A percentile compares a stretch with the other conserved stretches of the same genome.
phyloP scores from a whole-genome alignment of 345 rosid species.

The Carallia brachiata region DNA sequence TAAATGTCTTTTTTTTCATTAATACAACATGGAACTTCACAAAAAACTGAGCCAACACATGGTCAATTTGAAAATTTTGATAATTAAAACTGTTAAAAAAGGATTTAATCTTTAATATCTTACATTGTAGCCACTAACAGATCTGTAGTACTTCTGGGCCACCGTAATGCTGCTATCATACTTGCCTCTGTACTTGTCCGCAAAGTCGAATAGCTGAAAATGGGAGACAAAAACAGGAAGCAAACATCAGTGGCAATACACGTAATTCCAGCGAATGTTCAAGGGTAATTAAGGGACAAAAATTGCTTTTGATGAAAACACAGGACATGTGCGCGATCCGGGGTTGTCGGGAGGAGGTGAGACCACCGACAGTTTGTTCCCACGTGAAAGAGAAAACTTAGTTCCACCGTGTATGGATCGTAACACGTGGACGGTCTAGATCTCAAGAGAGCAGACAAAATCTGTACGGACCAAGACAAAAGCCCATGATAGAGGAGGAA shows the following conservation, averaged over 20 bases:
- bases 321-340: not conserved
- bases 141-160: conserved; percentile 77
- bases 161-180: conserved; percentile 85
- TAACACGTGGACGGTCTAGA: conserved; percentile 44
- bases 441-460: conserved; percentile 23
- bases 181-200: conserved; percentile 93
- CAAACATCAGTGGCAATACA: conserved; percentile 4
- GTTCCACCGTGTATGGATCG: not conserved
- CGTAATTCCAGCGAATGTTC: not conserved
- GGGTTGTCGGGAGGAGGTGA: not conserved
- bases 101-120: not conserved
- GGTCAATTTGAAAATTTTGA: too few species aligned
- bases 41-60: conserved; percentile 60
- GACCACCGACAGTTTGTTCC: conserved; percentile 30
- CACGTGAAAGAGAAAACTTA: conserved; percentile 26
- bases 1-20: not conserved
- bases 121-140: conserved; percentile 94
- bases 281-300: conserved; percentile 14
- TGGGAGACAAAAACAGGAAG: not conserved
- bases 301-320: not conserved
- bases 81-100: too few species aligned
- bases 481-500: conserved; percentile 40
- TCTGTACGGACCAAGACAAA: conserved; percentile 37
- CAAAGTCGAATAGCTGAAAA: conserved; percentile 77
- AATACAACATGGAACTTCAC: too few species aligned